A percentile compares a stretch with the other conserved stretches of the same genome.
Conservation (phyloP, 2,329 filamentous ascomycete species). For the Apiospora malaysiana region DNA sequence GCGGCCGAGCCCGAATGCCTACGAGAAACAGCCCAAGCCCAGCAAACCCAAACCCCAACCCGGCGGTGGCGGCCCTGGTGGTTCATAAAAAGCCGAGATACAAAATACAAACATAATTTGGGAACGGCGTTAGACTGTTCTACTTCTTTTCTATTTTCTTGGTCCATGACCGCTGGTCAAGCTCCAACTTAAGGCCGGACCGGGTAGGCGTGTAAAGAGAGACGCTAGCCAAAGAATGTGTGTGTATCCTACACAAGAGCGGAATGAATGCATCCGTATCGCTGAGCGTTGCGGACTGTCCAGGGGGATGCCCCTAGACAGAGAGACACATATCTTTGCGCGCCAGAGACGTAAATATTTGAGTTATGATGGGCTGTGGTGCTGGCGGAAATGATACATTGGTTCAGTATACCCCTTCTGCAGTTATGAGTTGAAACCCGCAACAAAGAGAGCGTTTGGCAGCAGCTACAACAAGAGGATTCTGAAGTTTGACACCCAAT, state of each 20-base stretch:
- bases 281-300: not conserved
- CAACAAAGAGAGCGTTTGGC: not conserved
- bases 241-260: no score
- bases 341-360: not conserved
- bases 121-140: not conserved
- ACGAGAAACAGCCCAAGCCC: constrained; percentile 75
- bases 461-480: not conserved
- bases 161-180: no score
- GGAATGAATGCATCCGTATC: not conserved
- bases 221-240: no score
- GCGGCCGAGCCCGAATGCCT: constrained; percentile 77
- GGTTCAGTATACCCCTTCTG: not conserved
- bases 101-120: not conserved
- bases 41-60: constrained; percentile 42
- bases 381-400: not conserved
- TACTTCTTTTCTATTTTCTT: not conserved
- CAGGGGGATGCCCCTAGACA: not conserved
- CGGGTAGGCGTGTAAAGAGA: not conserved
- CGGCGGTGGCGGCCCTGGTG: constrained; percentile 14
- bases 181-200: not conserved
- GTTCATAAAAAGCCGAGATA: not conserved
- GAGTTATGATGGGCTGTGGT: not conserved
- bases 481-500: not conserved
- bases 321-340: not conserved
- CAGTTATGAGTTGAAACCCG: not conserved